Base-by-base conservation (phyloP, 2,329 filamentous ascomycete genomes). In the Pleurostoma richardsiae region DNA sequence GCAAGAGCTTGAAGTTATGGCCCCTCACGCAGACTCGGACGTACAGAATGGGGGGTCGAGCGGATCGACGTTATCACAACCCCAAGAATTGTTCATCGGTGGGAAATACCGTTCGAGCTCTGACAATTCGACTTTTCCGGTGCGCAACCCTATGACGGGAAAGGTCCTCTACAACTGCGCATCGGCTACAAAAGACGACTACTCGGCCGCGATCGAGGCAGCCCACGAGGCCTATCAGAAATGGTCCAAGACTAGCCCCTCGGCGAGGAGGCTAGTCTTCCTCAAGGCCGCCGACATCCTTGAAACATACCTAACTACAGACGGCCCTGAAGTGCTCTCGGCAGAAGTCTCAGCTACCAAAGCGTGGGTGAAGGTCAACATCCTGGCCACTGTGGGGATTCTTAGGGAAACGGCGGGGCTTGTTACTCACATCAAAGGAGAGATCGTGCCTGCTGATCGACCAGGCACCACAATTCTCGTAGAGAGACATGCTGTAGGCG, bases 401-500 rank as follows among this genome's bases (percentile, higher is more conserved):
- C 55, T 74, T 3, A 56, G 63, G 4, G 71, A 74, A 47, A 61
- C 68, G 2, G 71, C 70, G 0, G 66, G 68, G 5, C 58, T 70
- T 26, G 59, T 68, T 2, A 64, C 59, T 11, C 59, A 58, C 19
- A 65, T 68, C 47, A 53, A 60, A 46, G 67, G 61, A 6, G 65
- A 62, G 48, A 63, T 68, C 4, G 45, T 62, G 3, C 66, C 68
- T 3, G 59, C 58, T 3, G 59, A 65, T 6, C 52, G 57, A 1
- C 72, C 79, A 30, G 79, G 74, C 0, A 75, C 74, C 27, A 73
- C 67, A 7, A 82, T 82, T 0, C 66, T 88, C 50, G 67, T 89
- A 2, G 72, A 79, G 55, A 82, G 82, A 58, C 81, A 86, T 61
- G 83, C 85, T 0, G 85, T 80, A 52, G 86, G 86, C 2, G 84